Conservation (phyloP, 352 stramenopile genomes). For the Pythium chondricola region DNA sequence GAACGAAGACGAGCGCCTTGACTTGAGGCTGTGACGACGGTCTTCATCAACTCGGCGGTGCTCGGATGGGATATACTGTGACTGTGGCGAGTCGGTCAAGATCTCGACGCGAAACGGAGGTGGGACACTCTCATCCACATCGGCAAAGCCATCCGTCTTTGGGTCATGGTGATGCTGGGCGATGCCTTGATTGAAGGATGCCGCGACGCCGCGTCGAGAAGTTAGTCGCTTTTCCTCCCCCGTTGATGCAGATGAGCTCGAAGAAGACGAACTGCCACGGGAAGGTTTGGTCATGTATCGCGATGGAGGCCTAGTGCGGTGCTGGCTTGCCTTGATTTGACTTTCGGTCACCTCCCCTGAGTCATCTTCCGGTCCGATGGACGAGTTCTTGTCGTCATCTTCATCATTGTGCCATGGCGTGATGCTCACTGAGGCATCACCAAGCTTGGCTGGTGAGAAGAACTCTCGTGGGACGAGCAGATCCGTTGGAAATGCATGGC, state of each 20-base stretch:
- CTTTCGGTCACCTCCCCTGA: background rate
- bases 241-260: conserved; percentile 17
- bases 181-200: conserved; percentile 38
- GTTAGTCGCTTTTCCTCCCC: conserved; percentile 8
- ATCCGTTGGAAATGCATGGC: conserved; percentile 73
- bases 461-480: conserved; percentile 48
- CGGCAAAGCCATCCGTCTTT: conserved; percentile 70
- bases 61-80: conserved; percentile 13
- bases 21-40: conserved; percentile 17
- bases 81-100: conserved; percentile 36
- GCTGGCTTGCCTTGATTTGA: background rate
- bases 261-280: conserved; percentile 9
- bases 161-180: conserved; percentile 49
- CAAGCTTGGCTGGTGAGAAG: conserved; percentile 15
- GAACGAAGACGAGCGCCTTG: conserved; percentile 35
- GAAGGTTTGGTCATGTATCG: conserved; percentile 64
- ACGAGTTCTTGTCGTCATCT: conserved; percentile 8
- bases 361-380: background rate
- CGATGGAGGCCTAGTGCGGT: conserved; percentile 41
- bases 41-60: conserved; percentile 8
- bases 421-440: conserved; percentile 10
- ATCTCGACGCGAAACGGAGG: conserved; percentile 79
- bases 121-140: conserved; percentile 73
- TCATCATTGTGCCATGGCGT: conserved; percentile 20
- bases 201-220: conserved; percentile 38